Evolutionary conservation across 2,329 filamentous ascomycete genomes (phyloP).

Genomic region (Colletotrichum incanum): DNA sequence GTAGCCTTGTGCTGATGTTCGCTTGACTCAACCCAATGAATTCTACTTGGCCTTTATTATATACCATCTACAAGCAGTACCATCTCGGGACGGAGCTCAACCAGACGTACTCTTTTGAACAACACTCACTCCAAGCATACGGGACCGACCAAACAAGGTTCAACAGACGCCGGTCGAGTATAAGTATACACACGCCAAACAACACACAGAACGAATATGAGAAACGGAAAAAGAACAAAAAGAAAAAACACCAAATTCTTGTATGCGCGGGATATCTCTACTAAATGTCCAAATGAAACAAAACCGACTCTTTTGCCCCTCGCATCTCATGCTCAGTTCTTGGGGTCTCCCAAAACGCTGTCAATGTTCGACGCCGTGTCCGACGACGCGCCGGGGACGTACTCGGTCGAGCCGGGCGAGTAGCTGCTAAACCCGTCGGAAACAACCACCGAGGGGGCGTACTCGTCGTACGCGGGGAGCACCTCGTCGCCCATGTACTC

Average conservation of each 20-base stretch:
- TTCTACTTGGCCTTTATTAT: too few relatives aligned
- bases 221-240: not conserved
- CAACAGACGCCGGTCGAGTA: too few relatives aligned
- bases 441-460: slow-evolving; percentile 54
- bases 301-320: not conserved
- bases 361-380: slow-evolving; percentile 37
- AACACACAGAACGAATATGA: too few relatives aligned
- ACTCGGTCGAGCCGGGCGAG: slow-evolving; percentile 51
- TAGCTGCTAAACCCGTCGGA: slow-evolving; percentile 61
- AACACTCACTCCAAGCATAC: too few relatives aligned
- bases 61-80: not conserved
- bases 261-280: slow-evolving; percentile 3
- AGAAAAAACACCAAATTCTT: not conserved
- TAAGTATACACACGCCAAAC: not conserved
- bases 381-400: slow-evolving; percentile 46
- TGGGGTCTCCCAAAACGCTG: slow-evolving; percentile 46
- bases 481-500: slow-evolving; percentile 53
- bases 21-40: not conserved
- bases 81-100: not conserved
- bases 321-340: slow-evolving; percentile 38
- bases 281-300: not conserved
- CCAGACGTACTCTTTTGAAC: not conserved
- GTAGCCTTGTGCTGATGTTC: not conserved
- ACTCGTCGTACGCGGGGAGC: slow-evolving; percentile 60
- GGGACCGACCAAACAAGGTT: too few relatives aligned